Evolutionary conservation across 371 early-diverging fungal genomes (phyloP), one percentile per base, ranked within the genome.

Genomic region (Encephalitozoon romaleae): DNA sequence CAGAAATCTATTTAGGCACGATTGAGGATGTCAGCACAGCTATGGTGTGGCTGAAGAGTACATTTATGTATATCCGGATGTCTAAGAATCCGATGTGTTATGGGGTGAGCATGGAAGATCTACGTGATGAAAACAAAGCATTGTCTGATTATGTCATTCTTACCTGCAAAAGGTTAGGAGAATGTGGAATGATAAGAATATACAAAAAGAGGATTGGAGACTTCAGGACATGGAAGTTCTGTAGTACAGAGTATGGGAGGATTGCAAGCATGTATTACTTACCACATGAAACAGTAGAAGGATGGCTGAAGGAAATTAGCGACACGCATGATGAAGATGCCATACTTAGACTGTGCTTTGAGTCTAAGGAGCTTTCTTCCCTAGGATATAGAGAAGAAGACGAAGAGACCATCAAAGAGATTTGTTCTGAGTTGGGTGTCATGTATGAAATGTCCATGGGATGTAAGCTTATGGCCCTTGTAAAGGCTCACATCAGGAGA

Each of bases 11-110:
- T n/a, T 83, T 95, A 51, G 93, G 94, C 3, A 89, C 90, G 0
- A 89, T 98, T 71, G 89, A 90, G 65, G 90, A 88, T 83, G 88
- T 93, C 9, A 90, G 91, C 53, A 96, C 95, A 42, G 96, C 94
- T 0, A 91, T 93, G 0, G 88, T 91, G 72, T 98, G 97, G 98
- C 85, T 98, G 25, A 93, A 92, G 28, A 92, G 92, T 83, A 93
- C 96, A 4, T 99, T 96, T 84, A 86, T 95, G 67, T 94, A 92
- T 82, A 91, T 96, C 15, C 89, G 99, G 70, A 95, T 96, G 76
- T 55, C 55, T 32, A 78, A 74, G 25, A 74, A 70, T 42, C 81
- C 82, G 6, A 67, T 64, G 42, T 52, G 67, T 9, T 83, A 84
- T 49, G 83, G 82, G 32, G 41, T 83, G n/a, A 26, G 41, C 83